A percentile compares a stretch with the other conserved stretches of the same genome.
These are phyloP conservation scores for Begonia loranthoides DNA, from an alignment of 306 rosid species.

Conservation along the genomic window DNA sequence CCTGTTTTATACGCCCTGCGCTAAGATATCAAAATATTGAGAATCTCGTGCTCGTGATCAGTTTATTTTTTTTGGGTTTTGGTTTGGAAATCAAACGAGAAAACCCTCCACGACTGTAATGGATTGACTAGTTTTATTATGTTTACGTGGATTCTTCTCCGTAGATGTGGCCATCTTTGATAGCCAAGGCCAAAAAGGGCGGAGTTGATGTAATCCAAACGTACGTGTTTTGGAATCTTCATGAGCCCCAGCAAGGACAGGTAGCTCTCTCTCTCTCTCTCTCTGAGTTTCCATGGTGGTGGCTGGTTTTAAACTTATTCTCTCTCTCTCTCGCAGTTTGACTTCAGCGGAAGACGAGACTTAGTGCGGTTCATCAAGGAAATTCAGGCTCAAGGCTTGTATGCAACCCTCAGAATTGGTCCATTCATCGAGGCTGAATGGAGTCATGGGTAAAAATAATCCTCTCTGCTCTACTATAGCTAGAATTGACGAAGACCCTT, in stretches of 20 bases:
- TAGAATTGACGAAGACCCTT: too few relatives aligned
- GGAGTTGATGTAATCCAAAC: slow-evolving; percentile 78
- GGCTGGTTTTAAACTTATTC: not conserved
- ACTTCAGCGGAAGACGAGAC: slow-evolving; percentile 54
- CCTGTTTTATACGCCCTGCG: not conserved
- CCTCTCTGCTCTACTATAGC: too few relatives aligned
- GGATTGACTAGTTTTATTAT: too few relatives aligned
- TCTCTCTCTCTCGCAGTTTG: slow-evolving; percentile 25
- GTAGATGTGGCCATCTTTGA: slow-evolving; percentile 78
- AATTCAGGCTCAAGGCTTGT: slow-evolving; percentile 64
- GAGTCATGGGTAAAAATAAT: slow-evolving; percentile 42
- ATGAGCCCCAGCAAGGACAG: slow-evolving; percentile 61
- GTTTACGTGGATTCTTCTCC: not conserved
- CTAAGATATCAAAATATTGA: too few relatives aligned
- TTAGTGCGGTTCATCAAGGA: slow-evolving; percentile 56
- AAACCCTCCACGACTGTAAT: too few relatives aligned
- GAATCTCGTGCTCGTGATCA: not conserved
- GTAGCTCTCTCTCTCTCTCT: slow-evolving; percentile 16
- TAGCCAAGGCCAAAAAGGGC: slow-evolving; percentile 70
- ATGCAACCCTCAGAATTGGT: slow-evolving; percentile 72
- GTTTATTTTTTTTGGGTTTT: too few relatives aligned
- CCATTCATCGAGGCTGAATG: slow-evolving; percentile 85
- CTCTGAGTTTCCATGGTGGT: not conserved
- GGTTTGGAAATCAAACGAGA: too few relatives aligned
- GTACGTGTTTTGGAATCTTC: slow-evolving; percentile 88